Base-by-base conservation (phyloP, 208 protist genomes). In the Phytomonas serpens region DNA sequence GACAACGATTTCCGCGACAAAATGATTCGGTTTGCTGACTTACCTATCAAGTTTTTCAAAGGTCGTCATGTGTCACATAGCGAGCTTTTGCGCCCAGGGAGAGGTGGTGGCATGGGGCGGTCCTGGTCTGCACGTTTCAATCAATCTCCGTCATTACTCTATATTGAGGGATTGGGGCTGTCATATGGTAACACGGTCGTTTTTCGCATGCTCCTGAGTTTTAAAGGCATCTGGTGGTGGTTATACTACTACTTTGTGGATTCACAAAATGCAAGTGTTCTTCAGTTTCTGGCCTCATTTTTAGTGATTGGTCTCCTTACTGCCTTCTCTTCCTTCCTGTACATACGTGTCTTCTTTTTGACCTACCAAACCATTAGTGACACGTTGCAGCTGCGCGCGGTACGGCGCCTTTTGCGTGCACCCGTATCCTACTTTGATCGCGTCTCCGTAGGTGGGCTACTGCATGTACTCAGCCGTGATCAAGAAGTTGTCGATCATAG, bases 341-440 rank as follows among this genome's bases (percentile, higher is more conserved):
- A 78, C 64, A 87, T 80, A n/a, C 74, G 78, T 36, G 73, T 74
- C 68, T 93, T 90, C 74, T 90, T 79, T 71, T 61, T 75, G 34
- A 83, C 79, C 16, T 89, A 87, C 65, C 81, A 85, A 71, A 66
- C 77, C 64, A 80, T 85, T 61, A 79, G 83, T 29, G 82, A 91
- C 70, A 68, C 69, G 37, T 70, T 93, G 67, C 84, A 90, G 61
- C 75, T 89, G 51, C 67, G 75, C 42, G 88, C 79, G 3, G 82
- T 90, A 31, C 77, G 78, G 38, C 76, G 77, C 34, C 73, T 93
- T 42, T 90, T 93, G 67, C 65, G 64, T 61, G 88, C 86, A 3
- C 86, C 88, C 23, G 85, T 86, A 11, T 93, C 88, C 40, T 91
- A 87, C 69, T 93, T 91, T 78, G 88, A 93, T 47, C 78, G 80